These are phyloP conservation scores for Phaeosphaeriaceae sp. DNA, from an alignment of 2,329 filamentous ascomycete genomes.

Conservation along the genomic window DNA sequence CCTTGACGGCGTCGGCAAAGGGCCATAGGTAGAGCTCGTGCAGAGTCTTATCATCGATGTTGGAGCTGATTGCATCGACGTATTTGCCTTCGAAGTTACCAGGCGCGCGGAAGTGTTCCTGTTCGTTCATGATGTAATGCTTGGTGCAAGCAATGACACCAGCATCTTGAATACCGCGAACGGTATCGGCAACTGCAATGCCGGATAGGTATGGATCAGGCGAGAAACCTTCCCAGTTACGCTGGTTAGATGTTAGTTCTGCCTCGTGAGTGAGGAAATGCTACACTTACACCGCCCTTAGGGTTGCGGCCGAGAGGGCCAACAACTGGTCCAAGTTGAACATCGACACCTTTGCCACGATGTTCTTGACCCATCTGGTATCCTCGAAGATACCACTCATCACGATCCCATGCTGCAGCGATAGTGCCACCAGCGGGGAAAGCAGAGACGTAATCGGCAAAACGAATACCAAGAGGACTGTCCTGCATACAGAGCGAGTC, in stretches of 20 bases:
- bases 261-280: slow-evolving; percentile 34
- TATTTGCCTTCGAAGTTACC: slow-evolving; percentile 66
- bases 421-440: slow-evolving; percentile 81
- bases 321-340: slow-evolving; percentile 78
- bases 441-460: slow-evolving; percentile 79
- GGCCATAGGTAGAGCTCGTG: slow-evolving; percentile 69
- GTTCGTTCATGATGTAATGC: slow-evolving; percentile 66
- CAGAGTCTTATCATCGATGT: slow-evolving; percentile 68
- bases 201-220: slow-evolving; percentile 80
- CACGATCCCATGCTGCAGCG: slow-evolving; percentile 81
- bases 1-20: slow-evolving; percentile 59
- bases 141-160: slow-evolving; percentile 77
- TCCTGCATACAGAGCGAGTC: slow-evolving; percentile 85
- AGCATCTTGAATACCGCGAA: slow-evolving; percentile 80
- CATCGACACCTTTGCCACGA: slow-evolving; percentile 75
- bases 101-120: slow-evolving; percentile 72
- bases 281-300: slow-evolving; percentile 65
- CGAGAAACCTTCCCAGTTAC: slow-evolving; percentile 59
- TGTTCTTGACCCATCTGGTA: slow-evolving; percentile 78
- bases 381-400: slow-evolving; percentile 72
- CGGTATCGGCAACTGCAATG: slow-evolving; percentile 71
- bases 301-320: slow-evolving; percentile 73
- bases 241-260: slow-evolving; percentile 15
- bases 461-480: slow-evolving; percentile 79
- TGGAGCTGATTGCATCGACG: slow-evolving; percentile 65